These are phyloP conservation scores for Colletotrichum orbiculare DNA, from an alignment of 2,329 filamentous ascomycete species.

Conservation along the genomic window DNA sequence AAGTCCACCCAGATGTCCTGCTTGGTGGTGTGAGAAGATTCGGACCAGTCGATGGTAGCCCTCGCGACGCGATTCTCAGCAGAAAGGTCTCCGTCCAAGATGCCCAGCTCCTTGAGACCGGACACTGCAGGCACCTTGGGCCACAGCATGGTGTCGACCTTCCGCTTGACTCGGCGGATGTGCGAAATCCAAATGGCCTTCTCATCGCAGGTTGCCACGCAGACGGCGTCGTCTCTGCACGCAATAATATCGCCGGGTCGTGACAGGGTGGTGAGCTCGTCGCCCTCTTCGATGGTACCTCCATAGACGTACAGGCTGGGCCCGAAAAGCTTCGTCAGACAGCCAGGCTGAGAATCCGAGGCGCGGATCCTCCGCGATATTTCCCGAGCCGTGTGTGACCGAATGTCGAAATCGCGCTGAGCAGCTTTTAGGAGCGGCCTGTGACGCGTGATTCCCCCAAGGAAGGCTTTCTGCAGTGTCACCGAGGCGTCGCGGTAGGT, in stretches of 20 bases:
- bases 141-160: constrained; percentile 51
- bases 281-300: constrained; percentile 49
- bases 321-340: constrained; percentile 50
- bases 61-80: constrained; percentile 28
- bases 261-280: constrained; percentile 32
- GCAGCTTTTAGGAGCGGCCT: constrained; percentile 52
- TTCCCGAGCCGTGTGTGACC: constrained; percentile 46
- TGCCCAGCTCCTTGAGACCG: constrained; percentile 48
- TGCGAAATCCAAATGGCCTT: constrained; percentile 56
- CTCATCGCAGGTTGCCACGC: constrained; percentile 51
- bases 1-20: constrained; percentile 55
- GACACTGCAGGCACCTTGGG: constrained; percentile 52
- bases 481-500: constrained; percentile 43
- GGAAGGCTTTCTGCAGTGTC: constrained; percentile 47
- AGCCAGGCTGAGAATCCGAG: constrained; percentile 55
- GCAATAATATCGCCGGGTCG: constrained; percentile 46
- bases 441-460: constrained; percentile 49
- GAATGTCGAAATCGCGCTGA: constrained; percentile 50
- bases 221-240: constrained; percentile 48
- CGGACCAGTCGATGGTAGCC: constrained; percentile 43
- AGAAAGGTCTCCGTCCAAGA: constrained; percentile 40
- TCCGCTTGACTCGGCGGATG: constrained; percentile 50
- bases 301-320: constrained; percentile 53
- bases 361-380: constrained; percentile 55
- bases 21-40: constrained; percentile 44